Evolutionary conservation across 495 filamentous ascomycete species (phyloP).

Genomic region (Cladorrhinum samala): DNA sequence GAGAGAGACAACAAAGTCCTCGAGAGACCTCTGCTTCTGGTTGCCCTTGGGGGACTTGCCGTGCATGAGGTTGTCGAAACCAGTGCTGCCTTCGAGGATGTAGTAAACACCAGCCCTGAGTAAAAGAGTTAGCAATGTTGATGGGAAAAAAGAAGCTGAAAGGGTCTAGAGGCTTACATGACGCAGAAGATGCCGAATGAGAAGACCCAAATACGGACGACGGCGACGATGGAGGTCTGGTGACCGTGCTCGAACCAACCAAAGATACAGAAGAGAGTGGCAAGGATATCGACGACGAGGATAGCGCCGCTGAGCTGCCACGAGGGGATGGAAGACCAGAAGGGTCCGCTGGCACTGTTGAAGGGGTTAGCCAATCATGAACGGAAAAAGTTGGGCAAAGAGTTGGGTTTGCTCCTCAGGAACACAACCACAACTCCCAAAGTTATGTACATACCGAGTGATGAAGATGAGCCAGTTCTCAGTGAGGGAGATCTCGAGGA

Average conservation of each 20-base stretch:
- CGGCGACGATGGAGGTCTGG: constrained; percentile 65
- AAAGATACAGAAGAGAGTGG: constrained; percentile 76
- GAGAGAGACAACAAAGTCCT: constrained; percentile 81
- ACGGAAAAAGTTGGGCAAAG: constrained; percentile 11
- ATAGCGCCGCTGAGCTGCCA: constrained; percentile 74
- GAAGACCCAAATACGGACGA: constrained; percentile 85
- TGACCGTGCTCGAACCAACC: constrained; percentile 64
- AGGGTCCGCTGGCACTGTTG: constrained; percentile 65
- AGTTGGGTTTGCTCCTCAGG: too few species aligned
- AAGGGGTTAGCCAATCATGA: neutral
- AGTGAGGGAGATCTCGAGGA: constrained; percentile 83
- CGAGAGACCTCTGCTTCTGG: constrained; percentile 66
- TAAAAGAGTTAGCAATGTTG: too few species aligned
- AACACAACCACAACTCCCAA: too few species aligned
- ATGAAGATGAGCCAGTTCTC: constrained; percentile 98
- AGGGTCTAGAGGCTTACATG: too few species aligned
- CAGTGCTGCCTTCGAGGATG: constrained; percentile 65
- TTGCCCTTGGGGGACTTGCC: constrained; percentile 72
- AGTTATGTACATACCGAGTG: constrained; percentile 53
- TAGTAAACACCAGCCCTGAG: constrained; percentile 63
- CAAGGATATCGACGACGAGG: constrained; percentile 71
- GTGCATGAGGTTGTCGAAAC: constrained; percentile 90
- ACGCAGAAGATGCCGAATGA: constrained; percentile 70
- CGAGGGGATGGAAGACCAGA: constrained; percentile 80
- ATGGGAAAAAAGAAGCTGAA: too few species aligned